These are phyloP conservation scores for Cyberlindnera meyerae DNA, from an alignment of 805 yeast species.

Conservation along the genomic window DNA sequence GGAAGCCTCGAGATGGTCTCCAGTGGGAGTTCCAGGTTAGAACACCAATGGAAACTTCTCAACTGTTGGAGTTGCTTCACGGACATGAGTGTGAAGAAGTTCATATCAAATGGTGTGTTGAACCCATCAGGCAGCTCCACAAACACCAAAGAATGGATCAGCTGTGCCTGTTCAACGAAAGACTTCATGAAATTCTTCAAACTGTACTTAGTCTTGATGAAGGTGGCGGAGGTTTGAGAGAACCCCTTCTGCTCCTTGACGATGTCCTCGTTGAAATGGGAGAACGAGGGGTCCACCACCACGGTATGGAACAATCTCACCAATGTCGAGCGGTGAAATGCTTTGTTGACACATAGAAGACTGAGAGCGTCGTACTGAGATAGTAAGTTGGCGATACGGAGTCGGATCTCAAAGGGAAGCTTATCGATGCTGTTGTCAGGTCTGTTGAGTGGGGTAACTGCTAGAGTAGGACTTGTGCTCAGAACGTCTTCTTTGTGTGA, in stretches of 20 bases:
- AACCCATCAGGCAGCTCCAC: constrained; percentile 39
- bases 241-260: no score
- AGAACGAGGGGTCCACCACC: constrained; percentile 30
- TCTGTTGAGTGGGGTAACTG: no score
- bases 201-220: constrained; percentile 36
- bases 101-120: constrained; percentile 29
- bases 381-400: constrained; percentile 29
- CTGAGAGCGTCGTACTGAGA: constrained; percentile 36
- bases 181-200: constrained; percentile 35
- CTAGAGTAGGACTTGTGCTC: no score
- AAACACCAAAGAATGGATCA: constrained; percentile 30
- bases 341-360: constrained; percentile 28
- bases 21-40: constrained; percentile 32
- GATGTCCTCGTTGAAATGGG: constrained; percentile 33
- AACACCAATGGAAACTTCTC: constrained; percentile 26
- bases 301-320: constrained; percentile 32
- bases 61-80: constrained; percentile 26
- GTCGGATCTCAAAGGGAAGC: constrained; percentile 36
- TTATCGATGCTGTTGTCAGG: constrained; percentile 20
- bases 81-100: constrained; percentile 27
- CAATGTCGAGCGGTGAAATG: constrained; percentile 29
- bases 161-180: no score
- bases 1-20: constrained; percentile 31
- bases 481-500: no score
- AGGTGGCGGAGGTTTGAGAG: constrained; percentile 17